Evolutionary conservation across 2,329 filamentous ascomycete genomes (phyloP), one percentile per base, ranked within the genome.

Genomic region (Pseudogymnoascus sp.): DNA sequence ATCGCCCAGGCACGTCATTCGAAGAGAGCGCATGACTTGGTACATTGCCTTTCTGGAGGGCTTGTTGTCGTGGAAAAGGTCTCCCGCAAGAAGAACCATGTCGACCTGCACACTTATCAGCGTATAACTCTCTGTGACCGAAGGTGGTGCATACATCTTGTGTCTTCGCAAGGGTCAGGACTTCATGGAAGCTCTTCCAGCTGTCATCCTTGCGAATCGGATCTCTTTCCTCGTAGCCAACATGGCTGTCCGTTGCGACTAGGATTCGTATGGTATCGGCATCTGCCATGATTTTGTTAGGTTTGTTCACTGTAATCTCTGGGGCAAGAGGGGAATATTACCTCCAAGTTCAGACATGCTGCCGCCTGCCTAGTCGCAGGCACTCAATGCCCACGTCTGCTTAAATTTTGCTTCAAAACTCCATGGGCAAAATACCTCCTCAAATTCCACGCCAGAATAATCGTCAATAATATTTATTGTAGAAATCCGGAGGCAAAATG

Each of bases 41-140:
- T 94, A 97, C 83, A 99, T 90, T 28, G 92, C 87, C 71, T 97
- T 96, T 63, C 94, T 85, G 6, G 92, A 97, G 2, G 94, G 95
- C 70, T 96, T 96, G 74, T 99, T 99, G 68, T 99, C 93, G 73
- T 99, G 95, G 72, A 99, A 99, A 1, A 99, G 82, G 72, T 99
- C 94, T 54, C 94, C 94, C 2, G 88, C 93, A 4, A 99, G 85
- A 2, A 99, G 81, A 0, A 99, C 89, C 94, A 99, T 97, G 74
- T 99, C 94, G 66, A 99, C 84, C 83, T 86, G 62, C 22, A 2
- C 20, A 2, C 3, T 38, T 38, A 28, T 58, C 37, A 58, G 57
- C 33, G 14, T 58, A 8, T 38, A 12, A 25, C 57, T 30, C 64
- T 60, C 8, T 65, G 59, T 62, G 63, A n/a, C 50, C 28, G 28